A percentile compares a stretch with the other conserved stretches of the same genome.
Conservation (phyloP, 345 rosid genomes). For the Firmiana major region DNA sequence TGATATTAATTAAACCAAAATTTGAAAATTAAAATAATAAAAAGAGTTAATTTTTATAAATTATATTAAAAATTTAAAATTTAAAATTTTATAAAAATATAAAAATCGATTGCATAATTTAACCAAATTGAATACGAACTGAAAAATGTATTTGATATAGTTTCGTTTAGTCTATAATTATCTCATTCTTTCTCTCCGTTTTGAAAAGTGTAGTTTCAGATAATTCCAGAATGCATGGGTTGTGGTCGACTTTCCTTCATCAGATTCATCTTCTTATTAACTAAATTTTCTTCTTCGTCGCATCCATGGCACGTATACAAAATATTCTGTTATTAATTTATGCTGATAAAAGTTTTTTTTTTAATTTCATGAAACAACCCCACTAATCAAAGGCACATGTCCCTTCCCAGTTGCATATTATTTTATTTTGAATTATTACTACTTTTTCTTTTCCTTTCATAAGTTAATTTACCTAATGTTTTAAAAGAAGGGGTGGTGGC, state of each 20-base stretch:
- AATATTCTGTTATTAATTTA: background rate
- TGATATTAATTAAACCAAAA: too few relatives aligned
- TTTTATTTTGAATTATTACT: slow-evolving; percentile 10
- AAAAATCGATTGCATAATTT: too few relatives aligned
- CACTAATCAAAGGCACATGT: slow-evolving; percentile 7
- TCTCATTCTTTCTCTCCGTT: slow-evolving; percentile 24
- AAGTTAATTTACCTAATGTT: background rate
- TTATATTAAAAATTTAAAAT: too few relatives aligned
- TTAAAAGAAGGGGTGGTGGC: background rate
- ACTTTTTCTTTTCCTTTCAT: background rate
- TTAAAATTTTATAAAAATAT: too few relatives aligned
- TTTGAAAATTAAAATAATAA: too few relatives aligned
- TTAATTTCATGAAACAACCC: background rate
- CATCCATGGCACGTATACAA: background rate
- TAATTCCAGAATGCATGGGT: slow-evolving; percentile 38
- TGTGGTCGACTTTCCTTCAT: slow-evolving; percentile 25
- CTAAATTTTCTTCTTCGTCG: slow-evolving; percentile 26
- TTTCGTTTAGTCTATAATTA: slow-evolving; percentile 23
- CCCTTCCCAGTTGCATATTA: background rate
- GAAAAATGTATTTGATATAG: background rate
- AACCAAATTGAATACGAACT: background rate
- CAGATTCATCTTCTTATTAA: slow-evolving; percentile 6
- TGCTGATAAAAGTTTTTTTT: background rate
- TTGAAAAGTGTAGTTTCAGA: slow-evolving; percentile 23
- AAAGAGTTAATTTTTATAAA: too few relatives aligned